phyloP scores from a whole-genome alignment of 148 eudicot species.

The Persicaria tinctoria region DNA sequence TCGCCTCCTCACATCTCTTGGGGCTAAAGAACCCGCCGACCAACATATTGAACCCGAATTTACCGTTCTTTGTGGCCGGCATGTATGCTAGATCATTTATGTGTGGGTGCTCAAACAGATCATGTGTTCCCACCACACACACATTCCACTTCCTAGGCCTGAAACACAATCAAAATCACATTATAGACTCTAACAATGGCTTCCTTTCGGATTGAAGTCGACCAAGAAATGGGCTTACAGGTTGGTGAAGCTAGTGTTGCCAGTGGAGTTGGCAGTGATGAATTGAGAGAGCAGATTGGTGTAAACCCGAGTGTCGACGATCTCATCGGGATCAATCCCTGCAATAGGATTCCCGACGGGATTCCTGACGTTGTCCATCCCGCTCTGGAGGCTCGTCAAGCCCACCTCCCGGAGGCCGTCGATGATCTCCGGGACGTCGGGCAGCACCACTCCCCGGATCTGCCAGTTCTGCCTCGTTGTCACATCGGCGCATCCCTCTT shows the following conservation, averaged over 20 bases:
- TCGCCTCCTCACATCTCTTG: slow-evolving; percentile 84
- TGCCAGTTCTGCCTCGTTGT: slow-evolving; percentile 99
- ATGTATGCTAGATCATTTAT: slow-evolving; percentile 96
- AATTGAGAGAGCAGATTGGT: slow-evolving; percentile 62
- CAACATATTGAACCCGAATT: slow-evolving; percentile 74
- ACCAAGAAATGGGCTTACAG: slow-evolving; percentile 36
- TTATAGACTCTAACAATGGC: not conserved
- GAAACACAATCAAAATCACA: not conserved
- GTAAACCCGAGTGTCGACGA: slow-evolving; percentile 84
- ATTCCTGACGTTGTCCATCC: slow-evolving; percentile 95
- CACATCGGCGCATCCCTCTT: slow-evolving; percentile 94
- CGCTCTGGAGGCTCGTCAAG: slow-evolving; percentile 88
- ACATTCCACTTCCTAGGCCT: slow-evolving; percentile 99
- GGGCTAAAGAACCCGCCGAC: slow-evolving; percentile 97
- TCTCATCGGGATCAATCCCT: slow-evolving; percentile 87
- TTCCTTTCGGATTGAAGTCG: not conserved
- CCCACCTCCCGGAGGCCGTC: slow-evolving; percentile 77
- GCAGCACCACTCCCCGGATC: slow-evolving; percentile 80
- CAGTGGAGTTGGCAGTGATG: slow-evolving; percentile 75
- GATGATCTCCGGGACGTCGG: slow-evolving; percentile 83
- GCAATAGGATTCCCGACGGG: slow-evolving; percentile 96
- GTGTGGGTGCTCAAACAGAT: slow-evolving; percentile 95
- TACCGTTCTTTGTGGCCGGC: slow-evolving; percentile 84
- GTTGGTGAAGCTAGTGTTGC: slow-evolving; percentile 65
- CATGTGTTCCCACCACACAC: slow-evolving; percentile 90